Evolutionary conservation across 2,329 filamentous ascomycete genomes (phyloP), one percentile per base, ranked within the genome.

Genomic region (Tolypocladium ovalisporum): DNA sequence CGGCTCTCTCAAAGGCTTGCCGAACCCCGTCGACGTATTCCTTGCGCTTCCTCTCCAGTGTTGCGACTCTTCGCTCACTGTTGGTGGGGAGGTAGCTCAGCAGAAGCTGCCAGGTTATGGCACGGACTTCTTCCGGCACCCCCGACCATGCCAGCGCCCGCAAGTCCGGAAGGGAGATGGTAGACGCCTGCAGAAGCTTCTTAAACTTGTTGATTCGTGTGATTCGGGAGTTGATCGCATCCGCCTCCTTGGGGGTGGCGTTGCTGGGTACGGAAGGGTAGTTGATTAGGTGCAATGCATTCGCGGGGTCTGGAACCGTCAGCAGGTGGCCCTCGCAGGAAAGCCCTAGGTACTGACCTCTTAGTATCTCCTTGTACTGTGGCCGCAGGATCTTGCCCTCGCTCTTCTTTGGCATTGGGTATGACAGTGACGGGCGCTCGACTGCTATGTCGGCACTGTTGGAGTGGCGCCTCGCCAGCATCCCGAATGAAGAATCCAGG

Each of bases 161-260:
- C 29, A 99, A 79, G 56, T 97, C 93, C 22, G 87, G 78, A 2
- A 97, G 75, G 2, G 90, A 87, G 65, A 99, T 94, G 1, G 89
- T 91, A 44, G 90, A 96, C 27, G 93, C 85, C 74, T 99, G 94
- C 8, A 99, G 79, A 55, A 99, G 89, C 65, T 88, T 88, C 73
- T 99, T 99, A 76, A 99, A 99, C 70, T 97, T 97, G 75, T 99
- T 97, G 70, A 99, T 99, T 61, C 94, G 86, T 8, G 89, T 88
- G 65, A 96, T 94, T 59, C 90, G 85, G 51, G 92, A 88, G 57
- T 89, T 92, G 68, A 96, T 86, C 15, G 86, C 87, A 68, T 97
- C 93, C 22, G 87, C 78, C 68, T 97, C 90, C 70, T 95, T 97
- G 1, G 86, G 80, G 1, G 85, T 82, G 2, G 92, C 90, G 67